Conservation (phyloP, 2,329 filamentous ascomycete species). For the Fusarium anguioides region DNA sequence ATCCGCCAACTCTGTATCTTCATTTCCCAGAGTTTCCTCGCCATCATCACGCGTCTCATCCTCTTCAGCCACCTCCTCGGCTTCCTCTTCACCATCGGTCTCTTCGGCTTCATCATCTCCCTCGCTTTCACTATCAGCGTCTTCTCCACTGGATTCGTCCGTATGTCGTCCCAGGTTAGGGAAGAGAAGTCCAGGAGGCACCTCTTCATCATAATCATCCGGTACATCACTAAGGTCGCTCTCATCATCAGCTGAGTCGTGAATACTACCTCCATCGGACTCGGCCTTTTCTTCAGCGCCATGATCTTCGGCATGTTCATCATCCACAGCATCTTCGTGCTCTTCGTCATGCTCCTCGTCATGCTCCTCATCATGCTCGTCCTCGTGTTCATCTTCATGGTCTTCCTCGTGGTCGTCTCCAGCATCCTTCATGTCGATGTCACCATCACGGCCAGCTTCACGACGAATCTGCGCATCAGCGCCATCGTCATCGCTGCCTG, state of each 20-base stretch:
- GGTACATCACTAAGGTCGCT: constrained; percentile 75
- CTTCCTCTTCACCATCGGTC: constrained; percentile 34
- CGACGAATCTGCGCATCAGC: constrained; percentile 54
- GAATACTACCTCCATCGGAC: constrained; percentile 63
- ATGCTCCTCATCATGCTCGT: constrained; percentile 46
- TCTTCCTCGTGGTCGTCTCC: constrained; percentile 47
- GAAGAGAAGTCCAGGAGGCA: constrained; percentile 64
- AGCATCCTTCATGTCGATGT: constrained; percentile 59
- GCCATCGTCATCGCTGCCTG: constrained; percentile 55
- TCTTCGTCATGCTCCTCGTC: constrained; percentile 46
- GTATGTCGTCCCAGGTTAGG: constrained; percentile 56
- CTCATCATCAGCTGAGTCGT: constrained; percentile 75
- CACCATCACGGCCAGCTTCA: constrained; percentile 49
- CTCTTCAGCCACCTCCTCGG: constrained; percentile 32
- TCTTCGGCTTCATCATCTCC: constrained; percentile 46
- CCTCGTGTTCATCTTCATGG: constrained; percentile 38
- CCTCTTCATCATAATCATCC: constrained; percentile 67
- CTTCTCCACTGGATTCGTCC: constrained; percentile 50
- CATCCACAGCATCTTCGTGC: constrained; percentile 45
- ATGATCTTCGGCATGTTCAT: constrained; percentile 52
- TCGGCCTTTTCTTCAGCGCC: constrained; percentile 49
- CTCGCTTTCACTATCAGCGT: constrained; percentile 52
- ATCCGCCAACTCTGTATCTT: constrained; percentile 34
- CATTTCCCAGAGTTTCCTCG: constrained; percentile 28
- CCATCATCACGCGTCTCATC: constrained; percentile 25